Percentiles rank a stretch among this genome's conserved stretches.
These are phyloP conservation scores for Oldenlandia corymbosa DNA, from an alignment of 257 asterid species.

Conservation along the genomic window DNA sequence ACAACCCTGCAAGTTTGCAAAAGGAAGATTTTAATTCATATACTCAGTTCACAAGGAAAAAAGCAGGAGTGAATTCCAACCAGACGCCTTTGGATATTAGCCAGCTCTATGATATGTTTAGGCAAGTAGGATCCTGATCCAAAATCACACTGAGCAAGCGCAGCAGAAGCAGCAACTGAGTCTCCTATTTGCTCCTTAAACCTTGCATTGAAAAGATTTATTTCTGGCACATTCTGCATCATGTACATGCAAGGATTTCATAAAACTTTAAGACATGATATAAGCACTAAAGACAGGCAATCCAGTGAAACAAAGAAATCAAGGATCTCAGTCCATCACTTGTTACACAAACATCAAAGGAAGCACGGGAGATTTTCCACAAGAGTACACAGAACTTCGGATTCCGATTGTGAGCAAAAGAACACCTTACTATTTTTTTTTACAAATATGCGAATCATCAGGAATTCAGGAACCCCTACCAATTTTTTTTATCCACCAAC, in stretches of 20 bases:
- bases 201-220: conserved; percentile 74
- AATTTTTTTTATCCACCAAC: too few species aligned
- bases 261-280: conserved; percentile 3
- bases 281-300: not conserved
- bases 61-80: conserved; percentile 36
- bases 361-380: not conserved
- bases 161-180: conserved; percentile 55
- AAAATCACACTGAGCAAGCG: conserved; percentile 39
- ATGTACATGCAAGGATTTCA: conserved; percentile 10
- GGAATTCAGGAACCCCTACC: too few species aligned
- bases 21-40: conserved; percentile 15
- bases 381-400: too few species aligned
- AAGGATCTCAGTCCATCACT: conserved; percentile 2
- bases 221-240: conserved; percentile 63
- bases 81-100: conserved; percentile 85
- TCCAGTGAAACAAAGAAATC: not conserved
- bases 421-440: too few species aligned
- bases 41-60: conserved; percentile 13
- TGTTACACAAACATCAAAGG: not conserved
- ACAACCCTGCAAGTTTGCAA: conserved; percentile 65
- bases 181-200: conserved; percentile 83
- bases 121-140: conserved; percentile 50
- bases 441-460: too few species aligned
- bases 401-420: too few species aligned
- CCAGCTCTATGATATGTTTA: conserved; percentile 44